Evolutionary conservation across 805 yeast genomes (phyloP), one percentile per base, ranked within the genome.

Genomic region (Kodamaea hsintzibuensis): DNA sequence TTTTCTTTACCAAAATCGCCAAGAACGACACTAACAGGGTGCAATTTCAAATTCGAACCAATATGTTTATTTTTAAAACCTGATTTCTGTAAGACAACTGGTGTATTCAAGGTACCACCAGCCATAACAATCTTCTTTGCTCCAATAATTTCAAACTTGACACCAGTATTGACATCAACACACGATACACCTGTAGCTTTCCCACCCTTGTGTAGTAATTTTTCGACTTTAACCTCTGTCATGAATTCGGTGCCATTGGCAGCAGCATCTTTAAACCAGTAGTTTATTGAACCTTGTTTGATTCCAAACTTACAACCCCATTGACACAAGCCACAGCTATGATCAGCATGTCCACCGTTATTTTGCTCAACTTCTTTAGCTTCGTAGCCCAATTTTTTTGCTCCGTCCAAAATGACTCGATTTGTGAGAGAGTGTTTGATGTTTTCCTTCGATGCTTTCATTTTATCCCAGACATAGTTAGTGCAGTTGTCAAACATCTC

Each of bases 51-150:
- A 53, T 81, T 78, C n/a, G 62, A 55, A 19, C 86, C 85, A 60
- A 82, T 82, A 59, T 80, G 70, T 56, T 68, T 73, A 62, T 81
- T 81, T 59, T 59, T 71, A 46, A 82, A 82, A 0, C 81, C 79
- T 0, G 84, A 80, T 22, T 77, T 68, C 61, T 70, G 70, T 51
- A 82, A 70, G 9, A 82, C 60, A 1, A 71, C 59, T 0, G 85
- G 86, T 1, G 86, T 79, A n/a, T 77, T 69, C 40, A 82, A 67
- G 0, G 83, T 65, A 1, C 86, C 85, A 8, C 77, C 79, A 22
- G 77, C 59, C 8, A 74, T 74, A 17, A 81, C 72, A 40, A 75
- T 73, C 55, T 75, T 76, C 56, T 69, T 74, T 42, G 83, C 77
- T 1, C 83, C 81, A 9, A 69, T 68, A 62, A 82, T 76, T 13